Base-by-base conservation (phyloP, 2,329 filamentous ascomycete genomes). In the Paecilomyces variotii region DNA sequence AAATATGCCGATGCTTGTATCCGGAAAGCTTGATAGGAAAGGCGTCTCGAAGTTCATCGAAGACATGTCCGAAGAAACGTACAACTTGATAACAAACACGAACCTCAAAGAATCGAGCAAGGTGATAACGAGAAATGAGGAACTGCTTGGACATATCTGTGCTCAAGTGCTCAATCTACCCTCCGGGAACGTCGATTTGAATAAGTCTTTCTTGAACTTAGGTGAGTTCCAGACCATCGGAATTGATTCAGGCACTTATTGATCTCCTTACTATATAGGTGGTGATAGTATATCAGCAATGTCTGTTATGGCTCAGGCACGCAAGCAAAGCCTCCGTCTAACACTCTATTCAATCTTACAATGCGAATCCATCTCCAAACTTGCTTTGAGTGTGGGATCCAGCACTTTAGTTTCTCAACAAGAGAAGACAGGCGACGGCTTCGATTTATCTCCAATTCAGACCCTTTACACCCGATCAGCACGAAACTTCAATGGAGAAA, bases 21-120 rank as follows among this genome's bases (percentile, higher is more conserved):
- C 66, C 11, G 71, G 68, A 6, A 68, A 75, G 51, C 60, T 76
- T 3, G 75, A 79, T 62, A 73, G 73, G 10, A 72, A 69, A 61
- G 67, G 65, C 56, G 70, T 78, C 14, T 70, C 70, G 1, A 63
- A 65, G 1, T 83, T 80, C 80, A 60, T 82, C 2, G 74, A 77
- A 25, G 66, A 64, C 49, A 70, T 77, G 62, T 70, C 76, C n/a
- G 68, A 76, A 2, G 62, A 68, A 0, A 69, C 68, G 0, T 78
- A 77, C 45, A 70, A 76, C 12, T 68, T 70, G 3, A 75, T 62
- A 9, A 63, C 67, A 24, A 56, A 57, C n/a, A 39, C 19, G 2
- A 66, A 68, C 14, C 54, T 61, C 24, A 58, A 65, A 39, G 60
- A 65, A 6, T 60, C 65, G 4, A 53, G 56, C 4, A 45, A 59